phyloP scores from a whole-genome alignment of 371 early-diverging fungal species.

The Zychaea mexicana region DNA sequence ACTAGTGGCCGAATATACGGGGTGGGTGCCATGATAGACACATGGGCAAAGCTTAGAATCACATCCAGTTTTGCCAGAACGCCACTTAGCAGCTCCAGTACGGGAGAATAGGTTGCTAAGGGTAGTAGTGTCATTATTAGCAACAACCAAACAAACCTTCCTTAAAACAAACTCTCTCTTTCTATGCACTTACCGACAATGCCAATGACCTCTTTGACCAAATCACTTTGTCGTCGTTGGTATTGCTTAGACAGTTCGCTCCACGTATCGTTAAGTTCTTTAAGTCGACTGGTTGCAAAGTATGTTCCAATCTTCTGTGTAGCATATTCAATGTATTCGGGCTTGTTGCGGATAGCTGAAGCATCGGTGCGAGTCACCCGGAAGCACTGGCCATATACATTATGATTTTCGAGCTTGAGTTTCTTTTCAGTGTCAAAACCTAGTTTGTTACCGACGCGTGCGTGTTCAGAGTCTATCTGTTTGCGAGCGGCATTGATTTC shows the following conservation, averaged over 20 bases:
- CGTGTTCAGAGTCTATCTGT: slow-evolving; percentile 69
- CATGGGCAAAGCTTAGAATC: slow-evolving; percentile 85
- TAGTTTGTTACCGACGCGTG: slow-evolving; percentile 61
- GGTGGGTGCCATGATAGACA: slow-evolving; percentile 78
- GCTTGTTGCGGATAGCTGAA: slow-evolving; percentile 52
- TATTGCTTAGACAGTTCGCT: slow-evolving; percentile 62
- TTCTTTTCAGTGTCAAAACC: slow-evolving; percentile 85
- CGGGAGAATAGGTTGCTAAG: slow-evolving; percentile 78
- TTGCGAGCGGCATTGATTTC: slow-evolving; percentile 61
- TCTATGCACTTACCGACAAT: slow-evolving; percentile 75
- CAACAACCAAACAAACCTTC: no score
- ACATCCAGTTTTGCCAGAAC: slow-evolving; percentile 87
- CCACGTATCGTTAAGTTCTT: slow-evolving; percentile 54
- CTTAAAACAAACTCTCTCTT: no score
- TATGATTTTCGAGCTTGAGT: slow-evolving; percentile 86
- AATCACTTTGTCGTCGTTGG: slow-evolving; percentile 63
- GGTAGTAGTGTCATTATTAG: no score
- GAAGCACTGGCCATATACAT: slow-evolving; percentile 85
- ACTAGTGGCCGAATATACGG: slow-evolving; percentile 86
- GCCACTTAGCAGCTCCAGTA: slow-evolving; percentile 77
- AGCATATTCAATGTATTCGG: slow-evolving; percentile 79
- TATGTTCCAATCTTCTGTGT: slow-evolving; percentile 91
- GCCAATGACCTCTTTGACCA: slow-evolving; percentile 86
- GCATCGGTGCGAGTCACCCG: slow-evolving; percentile 72
- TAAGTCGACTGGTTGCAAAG: slow-evolving; percentile 80